Evolutionary conservation across 805 yeast genomes (phyloP).

Genomic region (Kodamaea jinghongensis): DNA sequence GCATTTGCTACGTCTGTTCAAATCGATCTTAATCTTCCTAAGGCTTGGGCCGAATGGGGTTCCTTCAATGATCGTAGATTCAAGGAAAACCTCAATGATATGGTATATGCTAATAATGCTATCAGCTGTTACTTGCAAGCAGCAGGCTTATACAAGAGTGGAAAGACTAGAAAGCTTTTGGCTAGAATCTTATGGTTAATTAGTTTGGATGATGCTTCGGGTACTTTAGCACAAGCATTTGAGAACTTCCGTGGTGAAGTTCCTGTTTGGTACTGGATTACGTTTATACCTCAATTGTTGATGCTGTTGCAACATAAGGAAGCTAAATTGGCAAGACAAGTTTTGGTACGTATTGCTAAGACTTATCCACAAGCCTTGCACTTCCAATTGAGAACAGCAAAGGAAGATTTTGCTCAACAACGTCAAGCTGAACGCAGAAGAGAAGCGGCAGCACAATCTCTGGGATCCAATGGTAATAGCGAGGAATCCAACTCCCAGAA

Average conservation of each 20-base stretch:
- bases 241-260: constrained; percentile 92
- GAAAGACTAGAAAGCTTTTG: constrained; percentile 81
- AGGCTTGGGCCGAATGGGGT: constrained; percentile 99
- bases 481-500: constrained; percentile 1
- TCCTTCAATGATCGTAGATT: constrained; percentile 85
- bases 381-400: constrained; percentile 91
- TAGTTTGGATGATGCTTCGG: constrained; percentile 81
- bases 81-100: constrained; percentile 77
- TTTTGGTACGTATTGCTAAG: constrained; percentile 89
- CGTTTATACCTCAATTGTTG: constrained; percentile 90
- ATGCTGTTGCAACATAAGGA: constrained; percentile 89
- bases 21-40: constrained; percentile 87
- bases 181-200: constrained; percentile 93
- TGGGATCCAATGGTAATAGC: constrained; percentile 9
- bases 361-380: constrained; percentile 97
- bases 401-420: constrained; percentile 88
- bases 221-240: constrained; percentile 80
- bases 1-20: constrained; percentile 98
- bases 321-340: constrained; percentile 83
- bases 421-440: constrained; percentile 49
- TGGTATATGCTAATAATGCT: constrained; percentile 87
- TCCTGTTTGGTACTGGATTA: constrained; percentile 99
- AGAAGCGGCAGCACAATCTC: constrained; percentile 28
- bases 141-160: constrained; percentile 91
- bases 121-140: constrained; percentile 96